Evolutionary conservation across 2,329 filamentous ascomycete species (phyloP), one percentile per base, ranked within the genome.

Genomic region (Tolypocladium paradoxum): DNA sequence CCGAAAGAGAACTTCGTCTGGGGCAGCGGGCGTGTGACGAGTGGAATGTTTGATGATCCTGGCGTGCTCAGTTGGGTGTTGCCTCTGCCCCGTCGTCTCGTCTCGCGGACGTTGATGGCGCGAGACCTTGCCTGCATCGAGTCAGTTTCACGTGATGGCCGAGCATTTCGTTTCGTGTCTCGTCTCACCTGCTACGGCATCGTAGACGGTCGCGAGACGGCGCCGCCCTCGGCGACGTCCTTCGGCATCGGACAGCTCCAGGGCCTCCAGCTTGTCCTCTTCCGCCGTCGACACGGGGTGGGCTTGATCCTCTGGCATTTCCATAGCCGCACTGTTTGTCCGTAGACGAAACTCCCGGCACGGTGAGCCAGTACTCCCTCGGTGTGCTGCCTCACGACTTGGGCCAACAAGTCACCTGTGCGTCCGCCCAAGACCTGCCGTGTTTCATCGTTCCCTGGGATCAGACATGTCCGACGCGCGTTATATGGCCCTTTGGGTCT

Each of bases 1-100:
- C 31, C 80, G 80, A 66, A 88, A 90, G 4, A 91, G 76, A 1
- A 85, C 81, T 54, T 88, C 83, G 52, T 90, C 87, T 2, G 87
- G 85, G 2, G 83, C 74, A 6, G 87, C 68, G 9, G 65, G 62
- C 14, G 53, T 57, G 48, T 58, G 58, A 27, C 58, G 64, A 31
- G 63, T 65, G n/a, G 59, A 62, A 49, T 64, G 57, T 48, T 57
- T 61, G 55, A 58, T 62, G 37, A 51, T 6, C 24, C 34, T 37
- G 34, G 27, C 40, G n/a, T 37, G 24, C 35, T 45, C 50, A 18
- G 52, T 12, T 12, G 31, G 33, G 16, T 29, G 24, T 38, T 48
- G 29, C 22, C 20, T 34, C 38, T n/a, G 20, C 22, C 33, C 24
- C 6, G 27, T 56, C 46, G 33, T 36, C 34, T 65, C 61, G 43